phyloP scores from a whole-genome alignment of 768 basidiomycete species.

The Strobilomyces dryophilus region DNA sequence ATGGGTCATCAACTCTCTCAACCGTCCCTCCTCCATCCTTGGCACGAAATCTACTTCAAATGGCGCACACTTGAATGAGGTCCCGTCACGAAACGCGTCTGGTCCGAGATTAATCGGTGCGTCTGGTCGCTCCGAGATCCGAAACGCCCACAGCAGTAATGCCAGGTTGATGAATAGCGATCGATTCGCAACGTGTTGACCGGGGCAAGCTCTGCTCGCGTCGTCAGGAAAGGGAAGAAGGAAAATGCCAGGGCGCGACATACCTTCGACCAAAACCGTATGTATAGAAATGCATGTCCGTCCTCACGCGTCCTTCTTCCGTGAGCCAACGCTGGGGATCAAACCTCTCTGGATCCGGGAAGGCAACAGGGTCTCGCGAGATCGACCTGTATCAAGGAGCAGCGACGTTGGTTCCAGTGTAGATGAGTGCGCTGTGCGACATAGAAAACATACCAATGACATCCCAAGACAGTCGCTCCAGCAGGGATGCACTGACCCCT shows the following conservation, averaged over 20 bases:
- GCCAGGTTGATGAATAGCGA: slow-evolving; percentile 39
- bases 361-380: slow-evolving; percentile 18
- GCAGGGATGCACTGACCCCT: slow-evolving; percentile 16
- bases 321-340: slow-evolving; percentile 52
- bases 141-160: slow-evolving; percentile 61
- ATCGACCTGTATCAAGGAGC: slow-evolving; percentile 13
- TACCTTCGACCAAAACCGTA: slow-evolving; percentile 50
- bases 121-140: slow-evolving; percentile 41
- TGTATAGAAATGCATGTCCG: slow-evolving; percentile 41
- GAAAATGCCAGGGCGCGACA: background rate
- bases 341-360: slow-evolving; percentile 41
- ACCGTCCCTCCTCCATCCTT: background rate
- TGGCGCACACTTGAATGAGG: background rate
- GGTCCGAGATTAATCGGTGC: slow-evolving; percentile 44
- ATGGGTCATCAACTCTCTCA: background rate
- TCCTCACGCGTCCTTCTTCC: slow-evolving; percentile 36
- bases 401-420: background rate
- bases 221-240: background rate
- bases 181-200: slow-evolving; percentile 44
- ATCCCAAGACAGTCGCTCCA: slow-evolving; percentile 20
- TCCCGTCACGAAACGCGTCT: background rate
- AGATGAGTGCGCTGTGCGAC: background rate
- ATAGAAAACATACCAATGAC: slow-evolving; percentile 11
- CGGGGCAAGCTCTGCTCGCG: slow-evolving; percentile 47
- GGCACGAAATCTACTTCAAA: background rate